A percentile compares a stretch with the other conserved stretches of the same genome.
These are phyloP conservation scores for Anaeromyces robustus DNA, from an alignment of 192 early-diverging fungal species.

Conservation along the genomic window DNA sequence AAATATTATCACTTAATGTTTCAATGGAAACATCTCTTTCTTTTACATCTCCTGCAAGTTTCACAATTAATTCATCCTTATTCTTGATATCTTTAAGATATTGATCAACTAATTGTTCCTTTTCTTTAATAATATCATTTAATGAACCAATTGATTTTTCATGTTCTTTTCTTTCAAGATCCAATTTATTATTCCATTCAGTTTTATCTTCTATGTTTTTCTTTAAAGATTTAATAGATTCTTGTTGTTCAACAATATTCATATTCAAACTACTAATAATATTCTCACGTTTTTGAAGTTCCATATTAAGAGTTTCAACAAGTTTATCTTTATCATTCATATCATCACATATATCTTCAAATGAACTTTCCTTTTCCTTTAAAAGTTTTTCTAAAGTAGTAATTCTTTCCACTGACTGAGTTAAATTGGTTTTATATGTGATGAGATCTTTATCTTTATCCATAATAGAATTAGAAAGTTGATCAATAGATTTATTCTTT, in stretches of 20 bases:
- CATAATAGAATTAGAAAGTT: neutral
- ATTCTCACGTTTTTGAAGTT: neutral
- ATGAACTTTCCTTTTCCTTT: neutral
- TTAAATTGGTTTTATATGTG: neutral
- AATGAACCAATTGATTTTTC: neutral
- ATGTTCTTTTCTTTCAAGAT: too few species aligned
- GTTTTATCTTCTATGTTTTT: neutral
- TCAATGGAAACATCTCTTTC: neutral
- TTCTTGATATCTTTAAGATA: neutral
- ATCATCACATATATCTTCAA: neutral
- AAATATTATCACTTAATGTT: neutral
- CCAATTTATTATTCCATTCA: neutral
- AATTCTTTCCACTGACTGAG: neutral
- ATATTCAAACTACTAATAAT: neutral
- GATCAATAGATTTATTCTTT: neutral
- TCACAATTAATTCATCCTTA: neutral
- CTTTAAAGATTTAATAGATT: neutral
- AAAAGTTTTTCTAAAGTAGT: neutral
- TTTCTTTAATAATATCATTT: neutral
- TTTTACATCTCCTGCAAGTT: neutral
- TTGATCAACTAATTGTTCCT: neutral
- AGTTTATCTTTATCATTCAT: neutral
- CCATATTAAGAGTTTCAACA: neutral
- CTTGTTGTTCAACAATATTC: neutral
- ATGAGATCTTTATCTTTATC: neutral